A percentile compares a stretch with the other conserved stretches of the same genome.
phyloP scores from a whole-genome alignment of 2,329 filamentous ascomycete species.

The Aureobasidium sp. region DNA sequence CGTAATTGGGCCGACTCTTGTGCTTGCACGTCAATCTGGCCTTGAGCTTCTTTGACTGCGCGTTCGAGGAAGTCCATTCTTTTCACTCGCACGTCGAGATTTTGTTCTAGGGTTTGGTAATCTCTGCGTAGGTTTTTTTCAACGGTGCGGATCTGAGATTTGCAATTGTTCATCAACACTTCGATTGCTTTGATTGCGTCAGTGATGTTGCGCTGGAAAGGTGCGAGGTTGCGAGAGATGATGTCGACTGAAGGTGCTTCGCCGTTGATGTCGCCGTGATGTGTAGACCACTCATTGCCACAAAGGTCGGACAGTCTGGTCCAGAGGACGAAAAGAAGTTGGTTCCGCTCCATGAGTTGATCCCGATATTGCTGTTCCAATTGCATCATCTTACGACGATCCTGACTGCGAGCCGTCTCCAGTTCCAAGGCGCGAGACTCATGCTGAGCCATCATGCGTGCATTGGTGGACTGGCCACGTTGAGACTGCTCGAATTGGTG shows the following conservation, averaged over 20 bases:
- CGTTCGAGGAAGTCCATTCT: constrained; percentile 82
- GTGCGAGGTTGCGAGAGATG: constrained; percentile 75
- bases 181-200: constrained; percentile 84
- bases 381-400: constrained; percentile 66
- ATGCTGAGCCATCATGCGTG: constrained; percentile 76
- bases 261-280: constrained; percentile 81
- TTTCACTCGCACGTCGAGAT: constrained; percentile 71
- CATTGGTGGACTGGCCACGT: constrained; percentile 78
- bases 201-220: constrained; percentile 84
- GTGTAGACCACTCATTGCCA: constrained; percentile 84
- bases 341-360: constrained; percentile 83
- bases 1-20: constrained; percentile 1
- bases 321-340: constrained; percentile 82
- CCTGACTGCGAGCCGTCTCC: constrained; percentile 68
- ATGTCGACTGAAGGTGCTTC: constrained; percentile 79
- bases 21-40: constrained; percentile 49
- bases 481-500: constrained; percentile 82
- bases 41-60: constrained; percentile 59
- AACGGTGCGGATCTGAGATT: constrained; percentile 70
- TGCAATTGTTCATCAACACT: constrained; percentile 68
- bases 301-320: constrained; percentile 79
- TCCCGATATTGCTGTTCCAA: constrained; percentile 79
- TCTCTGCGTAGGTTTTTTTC: constrained; percentile 87
- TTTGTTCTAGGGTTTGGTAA: constrained; percentile 77
- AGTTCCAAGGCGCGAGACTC: constrained; percentile 80